Conservation (phyloP, 495 filamentous ascomycete genomes). For the Acidiella bohemica region DNA sequence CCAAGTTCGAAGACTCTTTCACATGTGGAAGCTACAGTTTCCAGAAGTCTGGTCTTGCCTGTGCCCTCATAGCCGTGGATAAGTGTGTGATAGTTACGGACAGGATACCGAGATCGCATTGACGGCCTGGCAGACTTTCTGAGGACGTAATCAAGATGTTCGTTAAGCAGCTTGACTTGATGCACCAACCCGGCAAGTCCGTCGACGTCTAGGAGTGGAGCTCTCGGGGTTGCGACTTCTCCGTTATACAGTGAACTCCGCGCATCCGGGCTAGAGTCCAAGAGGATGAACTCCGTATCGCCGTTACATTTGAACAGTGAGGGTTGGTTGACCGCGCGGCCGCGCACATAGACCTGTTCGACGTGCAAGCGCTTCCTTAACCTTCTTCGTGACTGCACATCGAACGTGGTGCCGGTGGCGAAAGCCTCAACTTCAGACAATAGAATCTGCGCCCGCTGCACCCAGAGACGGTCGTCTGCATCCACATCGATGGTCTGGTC, state of each 20-base stretch:
- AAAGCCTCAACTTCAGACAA: constrained; percentile 25
- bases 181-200: constrained; percentile 50
- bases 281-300: constrained; percentile 14
- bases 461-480: constrained; percentile 45
- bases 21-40: constrained; percentile 48
- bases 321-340: constrained; percentile 1
- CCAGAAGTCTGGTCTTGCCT: constrained; percentile 61
- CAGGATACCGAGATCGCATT: not conserved
- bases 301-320: constrained; percentile 16
- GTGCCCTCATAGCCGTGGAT: constrained; percentile 75
- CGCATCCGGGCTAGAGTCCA: not conserved
- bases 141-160: constrained; percentile 36
- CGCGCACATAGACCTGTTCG: constrained; percentile 22
- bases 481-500: constrained; percentile 31
- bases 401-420: constrained; percentile 12
- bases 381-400: constrained; percentile 20
- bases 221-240: not conserved
- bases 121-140: not conserved
- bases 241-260: not conserved
- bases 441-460: constrained; percentile 36
- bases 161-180: constrained; percentile 52
- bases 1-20: constrained; percentile 56
- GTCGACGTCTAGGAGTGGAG: constrained; percentile 19
- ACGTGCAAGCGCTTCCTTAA: constrained; percentile 25
- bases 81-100: constrained; percentile 36